Evolutionary conservation across 495 filamentous ascomycete genomes (phyloP), one percentile per base, ranked within the genome.

Genomic region (Neurospora sp.): DNA sequence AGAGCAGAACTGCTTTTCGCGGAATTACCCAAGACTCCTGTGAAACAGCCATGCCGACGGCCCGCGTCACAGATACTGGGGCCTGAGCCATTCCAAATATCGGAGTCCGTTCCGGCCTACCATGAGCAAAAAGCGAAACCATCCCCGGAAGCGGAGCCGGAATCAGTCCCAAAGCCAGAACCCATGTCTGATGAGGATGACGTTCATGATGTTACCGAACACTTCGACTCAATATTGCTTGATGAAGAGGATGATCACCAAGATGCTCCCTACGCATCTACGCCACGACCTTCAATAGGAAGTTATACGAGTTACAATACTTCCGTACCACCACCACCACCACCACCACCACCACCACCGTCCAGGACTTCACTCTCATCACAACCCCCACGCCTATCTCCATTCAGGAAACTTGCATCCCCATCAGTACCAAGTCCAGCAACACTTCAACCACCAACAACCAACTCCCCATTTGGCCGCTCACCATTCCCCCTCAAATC

Each of bases 1-100:
- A 83, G 72, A 40, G 75, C 78, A 41, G 78, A 83, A 14, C 77
- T 80, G 59, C 74, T 83, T 68, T 85, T 86, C 72, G 80, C 79
- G n/a, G 82, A 83, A 69, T 72, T 86, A 31, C 83, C 83, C 8
- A 78, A 76, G 53, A 83, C 78, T 9, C 84, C 84, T 7, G 73
- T 77, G 38, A 78, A 77, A 27, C 69, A 73, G 41, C 71, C 70
- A 53, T 14, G 27, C 53, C 22, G 6, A 18, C 27, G 35, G 53
- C 14, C 27, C 31, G 18, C 4, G 35, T 14, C 10, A 31, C 53
- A 65, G 14, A 35, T 65, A 3, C 16, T 65, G 53, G 53, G 9
- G 6, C 27, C 53, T 14, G 6, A 18, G 35, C 12, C 53, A 65
- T 35, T 35, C 4, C 53, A 37, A 3, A 65, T 65, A 18, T 35